Evolutionary conservation across 2,329 filamentous ascomycete species (phyloP), one percentile per base, ranked within the genome.

Genomic region (Colletotrichum gloeosporioides): DNA sequence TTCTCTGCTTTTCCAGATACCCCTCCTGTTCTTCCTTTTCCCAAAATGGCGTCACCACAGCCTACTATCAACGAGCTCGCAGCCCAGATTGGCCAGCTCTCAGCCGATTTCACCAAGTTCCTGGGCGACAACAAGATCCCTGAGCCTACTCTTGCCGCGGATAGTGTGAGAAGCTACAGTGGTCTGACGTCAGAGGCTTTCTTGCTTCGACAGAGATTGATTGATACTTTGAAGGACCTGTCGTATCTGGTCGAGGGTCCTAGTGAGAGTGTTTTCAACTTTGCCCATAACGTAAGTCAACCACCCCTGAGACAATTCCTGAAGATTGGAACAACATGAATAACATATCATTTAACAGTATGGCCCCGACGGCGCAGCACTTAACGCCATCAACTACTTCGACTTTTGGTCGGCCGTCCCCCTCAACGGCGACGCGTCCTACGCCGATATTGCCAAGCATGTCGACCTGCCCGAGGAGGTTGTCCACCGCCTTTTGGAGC

Each of bases 351-450:
- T 0, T 15, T 16, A 0, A 2, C 29, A 88, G 87, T 83, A 80
- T 39, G 84, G 88, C 64, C 87, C 88, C 3, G 87, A 89, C 76
- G 83, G 85, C 5, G 83, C 86, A 8, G 79, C 82, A 13, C 83
- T 90, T 49, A 88, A 89, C 77, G 81, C 89, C 16, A 81, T 90
- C 18, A 90, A 90, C 79, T 83, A 88, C 77, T 90, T 90, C 79
- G 82, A 90, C 78, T 89, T 90, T 78, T 90, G 88, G 87, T 82
- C 84, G 13, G 86, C 87, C 7, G 88, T 91, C 8, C 88, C 89
- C 4, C 69, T 90, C 1, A 82, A 86, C 29, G 87, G 87, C 18
- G 82, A 84, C 5, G 87, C 88, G 8, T 86, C 87, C 4, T 86
- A 86, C 70, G 76, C 80, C 6, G 85, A 87, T 13, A 86, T 89